Percentiles rank a stretch among this genome's conserved stretches.
phyloP scores from a whole-genome alignment of 768 basidiomycete species.

The Kwoniella heveanensis region DNA sequence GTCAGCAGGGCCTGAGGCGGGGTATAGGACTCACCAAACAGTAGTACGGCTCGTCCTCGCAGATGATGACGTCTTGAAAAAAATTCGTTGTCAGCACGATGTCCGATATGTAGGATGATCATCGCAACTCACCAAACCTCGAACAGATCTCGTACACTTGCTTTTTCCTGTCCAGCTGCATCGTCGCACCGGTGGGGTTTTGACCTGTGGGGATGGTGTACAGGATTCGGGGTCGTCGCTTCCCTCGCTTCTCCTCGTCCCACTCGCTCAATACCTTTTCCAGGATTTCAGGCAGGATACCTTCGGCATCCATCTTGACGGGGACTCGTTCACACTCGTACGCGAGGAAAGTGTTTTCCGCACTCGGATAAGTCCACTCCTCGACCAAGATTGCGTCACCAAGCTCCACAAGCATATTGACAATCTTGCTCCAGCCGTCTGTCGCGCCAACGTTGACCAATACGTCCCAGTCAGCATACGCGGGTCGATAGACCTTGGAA shows the following conservation, averaged over 20 bases:
- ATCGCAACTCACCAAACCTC: slow-evolving; percentile 65
- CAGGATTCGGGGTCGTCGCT: slow-evolving; percentile 61
- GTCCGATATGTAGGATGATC: neutral
- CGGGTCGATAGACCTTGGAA: slow-evolving; percentile 59
- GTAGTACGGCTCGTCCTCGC: slow-evolving; percentile 82
- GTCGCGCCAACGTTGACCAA: slow-evolving; percentile 58
- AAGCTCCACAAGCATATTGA: slow-evolving; percentile 61
- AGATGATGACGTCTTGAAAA: slow-evolving; percentile 68
- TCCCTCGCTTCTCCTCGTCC: slow-evolving; percentile 65
- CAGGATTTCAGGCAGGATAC: slow-evolving; percentile 68
- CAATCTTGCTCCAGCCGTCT: slow-evolving; percentile 64
- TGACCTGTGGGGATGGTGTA: slow-evolving; percentile 73
- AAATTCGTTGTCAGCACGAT: slow-evolving; percentile 2
- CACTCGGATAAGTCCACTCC: slow-evolving; percentile 71
- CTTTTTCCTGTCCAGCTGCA: slow-evolving; percentile 68
- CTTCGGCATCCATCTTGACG: slow-evolving; percentile 70
- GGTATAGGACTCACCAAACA: slow-evolving; percentile 56
- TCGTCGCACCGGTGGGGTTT: slow-evolving; percentile 79
- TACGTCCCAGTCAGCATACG: slow-evolving; percentile 65
- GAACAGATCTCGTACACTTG: slow-evolving; percentile 80
- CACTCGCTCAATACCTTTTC: slow-evolving; percentile 66
- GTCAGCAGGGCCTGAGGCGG: slow-evolving; percentile 1
- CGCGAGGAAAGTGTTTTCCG: slow-evolving; percentile 52
- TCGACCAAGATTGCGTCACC: slow-evolving; percentile 58
- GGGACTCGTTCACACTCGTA: slow-evolving; percentile 40